These are phyloP conservation scores for Calonectria hawksworthii DNA, from an alignment of 2,329 filamentous ascomycete genomes.

Conservation along the genomic window DNA sequence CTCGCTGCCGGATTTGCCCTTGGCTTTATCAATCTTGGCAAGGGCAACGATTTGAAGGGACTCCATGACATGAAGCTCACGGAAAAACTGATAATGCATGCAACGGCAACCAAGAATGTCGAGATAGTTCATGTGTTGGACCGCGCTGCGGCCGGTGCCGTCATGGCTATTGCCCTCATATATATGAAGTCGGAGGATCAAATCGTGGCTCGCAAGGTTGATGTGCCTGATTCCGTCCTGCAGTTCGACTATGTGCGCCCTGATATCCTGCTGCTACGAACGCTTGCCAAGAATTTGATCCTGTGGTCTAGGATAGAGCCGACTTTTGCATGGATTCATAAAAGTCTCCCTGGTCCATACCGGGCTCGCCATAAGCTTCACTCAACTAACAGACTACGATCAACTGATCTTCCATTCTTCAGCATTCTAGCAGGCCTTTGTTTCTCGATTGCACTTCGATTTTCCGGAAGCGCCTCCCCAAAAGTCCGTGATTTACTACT, in stretches of 20 bases:
- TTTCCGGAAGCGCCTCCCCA: conserved; percentile 78
- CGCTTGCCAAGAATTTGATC: conserved; percentile 90
- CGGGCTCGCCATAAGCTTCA: conserved; percentile 72
- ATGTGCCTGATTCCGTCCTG: conserved; percentile 89
- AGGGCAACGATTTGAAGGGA: conserved; percentile 88
- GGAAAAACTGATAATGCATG: conserved; percentile 87
- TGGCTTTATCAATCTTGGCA: conserved; percentile 94
- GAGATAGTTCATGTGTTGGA: conserved; percentile 94
- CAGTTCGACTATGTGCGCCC: conserved; percentile 97
- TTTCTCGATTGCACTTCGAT: conserved; percentile 82
- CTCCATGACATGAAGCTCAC: conserved; percentile 95
- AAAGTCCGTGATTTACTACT: conserved; percentile 85
- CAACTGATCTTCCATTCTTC: conserved; percentile 90
- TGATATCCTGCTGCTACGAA: conserved; percentile 91
- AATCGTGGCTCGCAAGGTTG: conserved; percentile 89
- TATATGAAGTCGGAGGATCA: conserved; percentile 97
- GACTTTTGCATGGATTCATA: conserved; percentile 80
- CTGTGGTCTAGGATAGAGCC: conserved; percentile 90
- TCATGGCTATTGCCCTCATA: conserved; percentile 89
- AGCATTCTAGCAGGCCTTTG: conserved; percentile 92
- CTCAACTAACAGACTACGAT: conserved; percentile 74
- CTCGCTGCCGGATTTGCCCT: conserved; percentile 94
- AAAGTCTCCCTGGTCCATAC: conserved; percentile 80
- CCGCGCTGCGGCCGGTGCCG: conserved; percentile 92
- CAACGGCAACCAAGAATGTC: conserved; percentile 90